Evolutionary conservation across 2,329 filamentous ascomycete species (phyloP).

Genomic region (Ophiobolus disseminans): DNA sequence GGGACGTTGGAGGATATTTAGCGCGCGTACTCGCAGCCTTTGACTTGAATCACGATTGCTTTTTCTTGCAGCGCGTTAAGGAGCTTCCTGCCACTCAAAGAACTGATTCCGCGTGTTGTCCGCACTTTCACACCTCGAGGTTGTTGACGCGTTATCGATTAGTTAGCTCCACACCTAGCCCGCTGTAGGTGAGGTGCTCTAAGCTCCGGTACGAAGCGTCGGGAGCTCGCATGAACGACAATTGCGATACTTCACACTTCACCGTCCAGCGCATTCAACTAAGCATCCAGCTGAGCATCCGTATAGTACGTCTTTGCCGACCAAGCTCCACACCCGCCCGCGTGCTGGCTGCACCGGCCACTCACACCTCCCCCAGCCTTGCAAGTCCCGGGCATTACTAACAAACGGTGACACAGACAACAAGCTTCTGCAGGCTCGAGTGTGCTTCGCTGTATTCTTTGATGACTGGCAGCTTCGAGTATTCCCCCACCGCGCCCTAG

Average conservation of each 20-base stretch:
- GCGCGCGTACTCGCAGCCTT: constrained; percentile 13
- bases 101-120: too few species aligned
- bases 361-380: constrained; percentile 12
- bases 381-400: constrained; percentile 20
- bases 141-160: too few species aligned
- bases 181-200: too few species aligned
- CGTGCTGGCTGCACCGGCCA: constrained; percentile 11
- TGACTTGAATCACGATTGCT: constrained; percentile 8
- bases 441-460: constrained; percentile 29
- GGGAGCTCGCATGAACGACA: too few species aligned
- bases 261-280: constrained; percentile 1
- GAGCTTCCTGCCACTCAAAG: too few species aligned
- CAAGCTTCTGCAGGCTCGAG: constrained; percentile 9
- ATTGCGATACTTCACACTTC: too few species aligned
- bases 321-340: constrained; percentile 1
- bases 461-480: constrained; percentile 28
- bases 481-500: constrained; percentile 22
- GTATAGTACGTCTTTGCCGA: constrained; percentile 18
- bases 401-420: constrained; percentile 15
- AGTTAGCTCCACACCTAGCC: too few species aligned
- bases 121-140: too few species aligned
- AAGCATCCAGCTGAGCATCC: constrained; percentile 2
- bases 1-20: constrained; percentile 24
- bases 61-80: constrained; percentile 5
- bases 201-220: too few species aligned